A percentile compares a stretch with the other conserved stretches of the same genome.
Conservation (phyloP, 352 stramenopile species). For the Phytophthora nicotianae region DNA sequence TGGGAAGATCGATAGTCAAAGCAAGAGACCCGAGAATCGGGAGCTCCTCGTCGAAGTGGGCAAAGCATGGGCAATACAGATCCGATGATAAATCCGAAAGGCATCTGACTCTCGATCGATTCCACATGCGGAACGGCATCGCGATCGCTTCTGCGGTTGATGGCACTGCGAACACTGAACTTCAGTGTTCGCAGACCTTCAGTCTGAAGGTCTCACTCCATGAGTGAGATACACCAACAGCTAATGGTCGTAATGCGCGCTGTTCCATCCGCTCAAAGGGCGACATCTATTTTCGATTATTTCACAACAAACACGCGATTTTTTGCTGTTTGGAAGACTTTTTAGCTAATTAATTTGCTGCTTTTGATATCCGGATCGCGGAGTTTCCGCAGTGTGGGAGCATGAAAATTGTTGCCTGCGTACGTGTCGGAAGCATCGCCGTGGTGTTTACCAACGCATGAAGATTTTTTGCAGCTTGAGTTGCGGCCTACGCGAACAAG, state of each 20-base stretch:
- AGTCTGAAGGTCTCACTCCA: too few species aligned
- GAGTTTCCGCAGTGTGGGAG: not conserved
- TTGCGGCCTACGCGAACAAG: too few species aligned
- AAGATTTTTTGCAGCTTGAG: too few species aligned
- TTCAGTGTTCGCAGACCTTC: too few species aligned
- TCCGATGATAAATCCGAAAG: conserved; percentile 30
- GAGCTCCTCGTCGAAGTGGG: conserved; percentile 4
- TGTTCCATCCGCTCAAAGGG: not conserved
- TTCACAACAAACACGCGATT: conserved; percentile 7
- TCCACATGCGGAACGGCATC: conserved; percentile 25
- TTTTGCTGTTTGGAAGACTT: conserved; percentile 6
- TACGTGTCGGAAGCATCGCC: not conserved
- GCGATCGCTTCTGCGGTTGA: not conserved
- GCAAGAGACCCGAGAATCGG: conserved; percentile 21
- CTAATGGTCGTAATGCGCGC: conserved; percentile 12
- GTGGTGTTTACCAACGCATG: not conserved
- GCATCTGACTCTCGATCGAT: conserved; percentile 36
- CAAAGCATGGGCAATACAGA: conserved; percentile 29
- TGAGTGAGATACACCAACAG: conserved; percentile 1
- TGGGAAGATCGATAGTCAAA: conserved; percentile 37
- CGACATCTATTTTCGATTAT: not conserved
- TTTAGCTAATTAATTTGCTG: not conserved
- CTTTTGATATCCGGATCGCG: conserved; percentile 10
- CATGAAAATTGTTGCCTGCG: not conserved
- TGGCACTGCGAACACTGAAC: not conserved